These are phyloP conservation scores for Ceratocystis destructans DNA, from an alignment of 2,329 filamentous ascomycete genomes.

Conservation along the genomic window DNA sequence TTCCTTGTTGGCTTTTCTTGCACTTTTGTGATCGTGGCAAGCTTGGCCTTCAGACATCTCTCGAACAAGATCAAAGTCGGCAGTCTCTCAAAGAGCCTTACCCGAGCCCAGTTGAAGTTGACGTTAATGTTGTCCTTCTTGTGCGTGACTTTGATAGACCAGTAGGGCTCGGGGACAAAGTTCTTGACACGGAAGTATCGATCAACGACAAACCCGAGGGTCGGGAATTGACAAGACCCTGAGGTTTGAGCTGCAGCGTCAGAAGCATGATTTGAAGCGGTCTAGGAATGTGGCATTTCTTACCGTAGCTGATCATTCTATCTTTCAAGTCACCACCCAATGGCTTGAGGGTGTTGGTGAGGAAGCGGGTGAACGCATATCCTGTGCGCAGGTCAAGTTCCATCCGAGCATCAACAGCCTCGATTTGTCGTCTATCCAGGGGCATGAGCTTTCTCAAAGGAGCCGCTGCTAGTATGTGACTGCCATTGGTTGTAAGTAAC, in stretches of 20 bases:
- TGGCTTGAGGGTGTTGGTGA: constrained; percentile 62
- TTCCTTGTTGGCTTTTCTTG: constrained; percentile 85
- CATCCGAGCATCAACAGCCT: constrained; percentile 76
- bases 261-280: background rate
- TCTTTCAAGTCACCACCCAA: constrained; percentile 54
- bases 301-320: constrained; percentile 68
- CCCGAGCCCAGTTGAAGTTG: constrained; percentile 69
- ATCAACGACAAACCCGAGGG: constrained; percentile 91
- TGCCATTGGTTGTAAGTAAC: constrained; percentile 26
- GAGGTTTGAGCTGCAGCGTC: background rate
- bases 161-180: constrained; percentile 85
- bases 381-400: constrained; percentile 89
- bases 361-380: constrained; percentile 78
- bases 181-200: constrained; percentile 88
- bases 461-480: constrained; percentile 77
- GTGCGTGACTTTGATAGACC: constrained; percentile 78
- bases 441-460: constrained; percentile 48
- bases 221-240: constrained; percentile 94
- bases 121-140: constrained; percentile 64
- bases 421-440: constrained; percentile 73
- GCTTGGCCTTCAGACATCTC: constrained; percentile 61
- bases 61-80: constrained; percentile 73
- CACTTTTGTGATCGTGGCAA: constrained; percentile 69
- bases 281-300: constrained; percentile 19
- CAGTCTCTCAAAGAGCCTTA: constrained; percentile 77